Evolutionary conservation across 352 stramenopile genomes (phyloP), one percentile per base, ranked within the genome.

Genomic region (Phytopythium boreale): DNA sequence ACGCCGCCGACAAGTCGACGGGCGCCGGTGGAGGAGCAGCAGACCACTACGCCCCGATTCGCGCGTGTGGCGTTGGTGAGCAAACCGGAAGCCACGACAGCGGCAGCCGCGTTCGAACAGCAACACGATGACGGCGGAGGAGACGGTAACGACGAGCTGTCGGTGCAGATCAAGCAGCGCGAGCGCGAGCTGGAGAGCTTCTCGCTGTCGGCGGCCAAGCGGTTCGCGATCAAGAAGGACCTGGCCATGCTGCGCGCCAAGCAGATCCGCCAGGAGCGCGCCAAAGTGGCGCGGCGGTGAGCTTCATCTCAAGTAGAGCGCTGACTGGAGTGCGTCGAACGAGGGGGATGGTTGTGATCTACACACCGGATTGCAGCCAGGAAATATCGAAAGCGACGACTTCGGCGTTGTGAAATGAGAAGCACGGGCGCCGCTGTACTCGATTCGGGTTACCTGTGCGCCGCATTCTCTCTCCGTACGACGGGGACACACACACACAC

Each of bases 211-310:
- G 84, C 68, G 3, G 65, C 84, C 3, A 96, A 94, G 61, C 84
- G 79, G 24, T 94, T 90, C 46, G 84, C 85, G 36, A 57, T 96
- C 37, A 93, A 92, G 71, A 96, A 94, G 65, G 79, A 94, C 47
- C 62, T 96, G 19, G 85, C 85, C 11, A 75, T 90, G 62, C 56
- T 79, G 36, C 85, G 85, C 34, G 89, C 85, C 4, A 72, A 81
- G 49, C 80, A 79, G 63, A 88, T 94, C 64, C 87, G 82, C 17
- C 69, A 77, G 36, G 63, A 75, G 29, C 72, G 84, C 56, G 27
- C 56, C 26, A 62, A 62, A 10, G 20, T 20, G 24, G 27, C 56
- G 56, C 24, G 8, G n/a, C 29, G 36, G 5, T 60, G 36, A 60
- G 26, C 19, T 15, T 26, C 43, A 5, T 8, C 4, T 8, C 4